Evolutionary conservation across 1,284 basidiomycete genomes (phyloP), one percentile per base, ranked within the genome.

Genomic region (Lentinula novae-zelandiae): DNA sequence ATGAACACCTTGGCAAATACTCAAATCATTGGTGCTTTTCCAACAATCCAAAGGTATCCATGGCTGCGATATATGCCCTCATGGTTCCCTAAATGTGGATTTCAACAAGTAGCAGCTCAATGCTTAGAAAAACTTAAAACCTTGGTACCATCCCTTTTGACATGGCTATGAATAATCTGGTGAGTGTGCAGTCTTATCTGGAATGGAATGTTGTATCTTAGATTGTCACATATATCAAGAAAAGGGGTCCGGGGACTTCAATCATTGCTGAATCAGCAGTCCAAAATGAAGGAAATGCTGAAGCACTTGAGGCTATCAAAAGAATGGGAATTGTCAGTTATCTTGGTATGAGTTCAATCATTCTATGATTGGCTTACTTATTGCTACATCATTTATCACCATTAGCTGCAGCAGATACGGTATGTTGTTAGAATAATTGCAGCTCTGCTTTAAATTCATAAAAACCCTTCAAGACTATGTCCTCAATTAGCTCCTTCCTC

Each of bases 341-440:
- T 60, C 20, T 56, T 12, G 62, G 62, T 63, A 27, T 49, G 54
- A 34, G 7, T 48, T 6, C 22, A 15, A 27, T 42, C 1, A 7
- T 10, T 36, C 8, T 36, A 7, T 36, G 22, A 22, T 22, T 22
- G 22, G 22, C 36, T 7, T 36, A 36, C 10, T 36, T 36, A 36
- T 36, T 36, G 36, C 36, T 10, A 36, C 10, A 36, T 36, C 10
- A 5, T 8, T 36, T 36, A n/a, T 15, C 10, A 48, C 50, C 22
- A 22, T 12, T 40, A 62, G 61, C 61, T 42, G 36, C 53, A n/a
- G 53, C 57, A 15, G 61, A 63, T 40, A 63, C 62, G 10, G 58
- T 60, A 48, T n/a, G 42, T 15, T 3, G 20, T 20, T 20, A 46
- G n/a, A 8, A 27, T 22, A n/a, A 17, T 36, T 57, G 15, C 20